Conservation (phyloP, 176 grass and related monocot species). For the Microstegium vimineum region DNA sequence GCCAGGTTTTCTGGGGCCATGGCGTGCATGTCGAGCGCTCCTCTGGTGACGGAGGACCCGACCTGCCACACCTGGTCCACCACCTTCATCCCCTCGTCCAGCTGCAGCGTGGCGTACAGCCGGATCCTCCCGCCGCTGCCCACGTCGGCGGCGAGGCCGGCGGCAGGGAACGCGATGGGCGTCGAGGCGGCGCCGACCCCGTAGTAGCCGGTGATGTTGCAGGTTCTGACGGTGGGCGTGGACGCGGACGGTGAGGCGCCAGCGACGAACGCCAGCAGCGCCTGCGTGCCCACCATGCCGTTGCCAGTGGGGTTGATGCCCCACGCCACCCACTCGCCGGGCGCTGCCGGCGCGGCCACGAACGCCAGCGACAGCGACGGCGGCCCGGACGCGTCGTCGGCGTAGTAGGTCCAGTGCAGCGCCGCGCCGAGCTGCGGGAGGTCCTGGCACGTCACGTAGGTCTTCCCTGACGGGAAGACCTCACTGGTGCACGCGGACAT, state of each 20-base stretch:
- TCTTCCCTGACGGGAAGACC: background rate
- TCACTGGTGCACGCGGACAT: background rate
- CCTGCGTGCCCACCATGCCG: conserved; percentile 1
- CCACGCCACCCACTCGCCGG: conserved; percentile 4
- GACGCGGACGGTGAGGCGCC: background rate
- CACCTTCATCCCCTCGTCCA: background rate
- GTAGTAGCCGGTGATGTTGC: conserved; percentile 2
- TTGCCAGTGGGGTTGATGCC: background rate
- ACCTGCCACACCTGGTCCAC: conserved; percentile 17
- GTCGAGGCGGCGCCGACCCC: background rate
- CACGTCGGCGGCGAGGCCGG: background rate
- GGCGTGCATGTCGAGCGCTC: background rate
- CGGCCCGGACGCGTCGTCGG: background rate
- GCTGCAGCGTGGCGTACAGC: conserved; percentile 1
- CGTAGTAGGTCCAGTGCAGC: conserved; percentile 5
- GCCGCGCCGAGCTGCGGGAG: background rate
- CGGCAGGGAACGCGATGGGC: background rate
- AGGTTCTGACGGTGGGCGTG: background rate
- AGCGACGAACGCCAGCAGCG: background rate
- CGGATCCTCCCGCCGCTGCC: background rate
- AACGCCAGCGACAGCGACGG: conserved; percentile 1
- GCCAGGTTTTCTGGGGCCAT: background rate
- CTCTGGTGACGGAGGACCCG: background rate
- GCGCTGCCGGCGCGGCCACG: background rate
- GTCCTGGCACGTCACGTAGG: background rate